Percentiles rank a stretch among this genome's conserved stretches.
Evolutionary conservation across 441 rosid genomes (phyloP).

Genomic region (Gossypium davidsonii): DNA sequence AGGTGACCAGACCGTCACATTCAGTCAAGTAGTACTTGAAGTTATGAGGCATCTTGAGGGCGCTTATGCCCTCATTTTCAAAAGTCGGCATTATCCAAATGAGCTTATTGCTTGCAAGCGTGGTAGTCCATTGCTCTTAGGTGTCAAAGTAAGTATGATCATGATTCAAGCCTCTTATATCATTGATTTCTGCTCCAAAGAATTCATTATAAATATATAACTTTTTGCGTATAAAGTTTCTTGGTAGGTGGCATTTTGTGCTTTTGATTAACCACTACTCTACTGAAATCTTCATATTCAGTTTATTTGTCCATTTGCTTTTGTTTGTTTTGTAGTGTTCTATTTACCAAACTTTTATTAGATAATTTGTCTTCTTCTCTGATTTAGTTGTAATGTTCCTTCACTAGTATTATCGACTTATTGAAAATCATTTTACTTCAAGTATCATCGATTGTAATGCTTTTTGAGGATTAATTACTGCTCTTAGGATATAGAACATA

Average conservation of each 20-base stretch:
- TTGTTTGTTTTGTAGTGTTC: neutral
- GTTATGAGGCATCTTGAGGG: slow-evolving; percentile 98
- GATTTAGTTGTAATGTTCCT: neutral
- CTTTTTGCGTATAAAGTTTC: neutral
- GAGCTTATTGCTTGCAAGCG: slow-evolving; percentile 96
- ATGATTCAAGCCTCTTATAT: neutral
- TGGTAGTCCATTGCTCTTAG: slow-evolving; percentile 91
- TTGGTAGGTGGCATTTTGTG: neutral
- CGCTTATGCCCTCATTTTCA: slow-evolving; percentile 95
- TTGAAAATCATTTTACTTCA: neutral
- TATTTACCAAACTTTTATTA: neutral
- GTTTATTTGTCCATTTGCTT: neutral
- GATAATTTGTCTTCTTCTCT: neutral
- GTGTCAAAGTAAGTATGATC: slow-evolving; percentile 72
- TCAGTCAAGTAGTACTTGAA: slow-evolving; percentile 89
- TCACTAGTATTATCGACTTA: neutral
- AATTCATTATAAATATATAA: neutral
- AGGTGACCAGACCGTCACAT: slow-evolving; percentile 68
- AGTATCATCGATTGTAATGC: neutral
- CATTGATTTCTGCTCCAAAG: neutral
- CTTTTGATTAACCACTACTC: neutral
- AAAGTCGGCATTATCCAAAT: slow-evolving; percentile 87
- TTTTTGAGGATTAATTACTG: neutral
- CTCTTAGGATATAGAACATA: neutral
- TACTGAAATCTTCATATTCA: neutral